Evolutionary conservation across 345 rosid species (phyloP).

Genomic region (Linum lewisii): DNA sequence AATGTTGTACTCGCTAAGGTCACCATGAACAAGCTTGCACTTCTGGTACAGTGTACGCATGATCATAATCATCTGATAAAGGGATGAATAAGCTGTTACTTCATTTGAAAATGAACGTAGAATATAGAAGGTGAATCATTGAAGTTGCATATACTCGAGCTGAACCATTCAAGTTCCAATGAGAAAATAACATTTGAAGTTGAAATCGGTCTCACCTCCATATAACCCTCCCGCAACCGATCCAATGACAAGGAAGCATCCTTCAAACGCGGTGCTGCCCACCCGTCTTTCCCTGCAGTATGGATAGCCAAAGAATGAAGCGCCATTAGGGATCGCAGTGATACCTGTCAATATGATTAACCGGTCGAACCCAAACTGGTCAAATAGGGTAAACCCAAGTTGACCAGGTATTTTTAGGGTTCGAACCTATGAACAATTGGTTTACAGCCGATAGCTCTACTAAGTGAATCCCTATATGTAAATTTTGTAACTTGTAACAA

Average conservation of each 20-base stretch:
- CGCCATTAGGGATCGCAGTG: too few relatives aligned
- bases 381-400: too few relatives aligned
- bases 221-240: slow-evolving; percentile 77
- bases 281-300: slow-evolving; percentile 61
- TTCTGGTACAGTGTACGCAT: slow-evolving; percentile 83
- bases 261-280: slow-evolving; percentile 99
- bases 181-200: not conserved
- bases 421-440: too few relatives aligned
- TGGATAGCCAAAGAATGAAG: not conserved
- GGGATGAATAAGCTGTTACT: slow-evolving; percentile 9
- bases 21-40: slow-evolving; percentile 96
- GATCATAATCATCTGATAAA: slow-evolving; percentile 55
- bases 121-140: not conserved
- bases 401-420: too few relatives aligned
- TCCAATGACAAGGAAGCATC: slow-evolving; percentile 84
- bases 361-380: too few relatives aligned
- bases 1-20: slow-evolving; percentile 95
- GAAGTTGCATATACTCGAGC: too few relatives aligned
- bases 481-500: too few relatives aligned
- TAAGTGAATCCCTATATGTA: too few relatives aligned
- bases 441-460: too few relatives aligned
- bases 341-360: too few relatives aligned
- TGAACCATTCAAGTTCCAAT: not conserved
- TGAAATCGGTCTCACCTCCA: slow-evolving; percentile 46
- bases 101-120: not conserved